These are phyloP conservation scores for Alternaria sp. DNA, from an alignment of 2,329 filamentous ascomycete genomes.

Conservation along the genomic window DNA sequence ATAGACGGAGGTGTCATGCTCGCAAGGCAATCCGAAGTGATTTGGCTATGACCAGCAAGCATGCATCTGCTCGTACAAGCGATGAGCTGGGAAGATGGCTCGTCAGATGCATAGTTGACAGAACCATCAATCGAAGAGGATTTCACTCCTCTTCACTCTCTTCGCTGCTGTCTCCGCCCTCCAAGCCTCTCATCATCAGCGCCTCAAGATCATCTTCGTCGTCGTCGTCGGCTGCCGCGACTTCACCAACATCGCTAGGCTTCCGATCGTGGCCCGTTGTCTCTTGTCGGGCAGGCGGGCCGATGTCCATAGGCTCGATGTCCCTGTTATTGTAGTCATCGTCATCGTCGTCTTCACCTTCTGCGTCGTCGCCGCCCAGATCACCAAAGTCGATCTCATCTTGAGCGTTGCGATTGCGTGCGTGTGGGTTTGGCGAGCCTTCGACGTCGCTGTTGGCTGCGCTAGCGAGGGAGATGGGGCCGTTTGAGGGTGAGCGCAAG, in stretches of 20 bases:
- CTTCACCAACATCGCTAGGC: slow-evolving; percentile 15
- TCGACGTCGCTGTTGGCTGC: slow-evolving; percentile 50
- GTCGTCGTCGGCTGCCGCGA: slow-evolving; percentile 34
- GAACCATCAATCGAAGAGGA: not conserved
- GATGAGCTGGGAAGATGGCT: not conserved
- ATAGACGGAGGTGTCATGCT: too few species aligned
- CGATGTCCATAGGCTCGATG: slow-evolving; percentile 45
- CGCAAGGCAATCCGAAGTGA: not conserved
- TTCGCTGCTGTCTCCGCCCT: slow-evolving; percentile 49
- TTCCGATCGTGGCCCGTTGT: slow-evolving; percentile 19
- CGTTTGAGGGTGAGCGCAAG: slow-evolving; percentile 42
- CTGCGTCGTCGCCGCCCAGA: slow-evolving; percentile 36
- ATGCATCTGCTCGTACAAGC: not conserved
- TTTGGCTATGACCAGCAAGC: too few species aligned
- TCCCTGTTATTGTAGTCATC: slow-evolving; percentile 41
- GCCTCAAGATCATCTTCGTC: slow-evolving; percentile 55
- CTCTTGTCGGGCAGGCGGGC: slow-evolving; percentile 36
- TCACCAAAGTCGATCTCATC: slow-evolving; percentile 50
- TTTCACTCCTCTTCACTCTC: slow-evolving; percentile 56
- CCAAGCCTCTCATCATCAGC: slow-evolving; percentile 54
- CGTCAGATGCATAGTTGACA: too few species aligned
- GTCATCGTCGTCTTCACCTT: slow-evolving; percentile 41
- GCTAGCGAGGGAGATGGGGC: slow-evolving; percentile 55
- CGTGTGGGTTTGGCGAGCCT: slow-evolving; percentile 38
- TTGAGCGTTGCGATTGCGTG: slow-evolving; percentile 18